Evolutionary conservation across 805 yeast genomes (phyloP), one percentile per base, ranked within the genome.

Genomic region (Kodamaea nitidulidarum): DNA sequence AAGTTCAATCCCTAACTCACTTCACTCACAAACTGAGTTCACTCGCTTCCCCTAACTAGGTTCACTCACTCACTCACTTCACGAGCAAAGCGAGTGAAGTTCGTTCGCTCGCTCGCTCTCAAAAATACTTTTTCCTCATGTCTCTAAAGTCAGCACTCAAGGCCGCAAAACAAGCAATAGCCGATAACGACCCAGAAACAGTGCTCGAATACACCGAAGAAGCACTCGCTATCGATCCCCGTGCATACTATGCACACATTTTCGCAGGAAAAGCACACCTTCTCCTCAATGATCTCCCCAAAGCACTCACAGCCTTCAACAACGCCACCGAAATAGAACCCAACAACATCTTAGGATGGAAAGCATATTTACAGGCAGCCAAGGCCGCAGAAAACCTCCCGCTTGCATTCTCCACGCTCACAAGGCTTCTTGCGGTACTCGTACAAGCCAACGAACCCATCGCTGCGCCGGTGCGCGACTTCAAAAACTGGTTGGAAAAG

Each of bases 221-320:
- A 26, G 81, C 78, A 3, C 56, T 88, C 7, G 71, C 69, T 8
- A 45, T 65, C 3, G 95, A 86, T 43, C 63, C 69, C 3, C 48
- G 67, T 6, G 76, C 76, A 55, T 83, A 80, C 56, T 75, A 73
- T 53, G 96, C 90, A 11, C 68, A 70, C 48, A 71, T 85, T 3
- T 79, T 88, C 50, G 63, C 75, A 35, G 96, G 93, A 7, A 88
- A 86, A 55, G 75, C 88, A 1, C 66, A 72, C 41, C 79, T 78
- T 42, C 55, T 73, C 7, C 49, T 71, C 38, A 55, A 65, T 10
- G 59, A 73, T 4, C 41, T 55, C 4, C 51, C 54, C 2, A 49
- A 56, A 3, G 81, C 86, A 0, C 45, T 60, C 9, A 46, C 45
- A 17, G 56, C 72, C 8, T 82, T 80, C 49, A 50, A 51, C 21